A percentile compares a stretch with the other conserved stretches of the same genome.
Conservation (phyloP, 257 asterid species). For the Capsicum baccatum region DNA sequence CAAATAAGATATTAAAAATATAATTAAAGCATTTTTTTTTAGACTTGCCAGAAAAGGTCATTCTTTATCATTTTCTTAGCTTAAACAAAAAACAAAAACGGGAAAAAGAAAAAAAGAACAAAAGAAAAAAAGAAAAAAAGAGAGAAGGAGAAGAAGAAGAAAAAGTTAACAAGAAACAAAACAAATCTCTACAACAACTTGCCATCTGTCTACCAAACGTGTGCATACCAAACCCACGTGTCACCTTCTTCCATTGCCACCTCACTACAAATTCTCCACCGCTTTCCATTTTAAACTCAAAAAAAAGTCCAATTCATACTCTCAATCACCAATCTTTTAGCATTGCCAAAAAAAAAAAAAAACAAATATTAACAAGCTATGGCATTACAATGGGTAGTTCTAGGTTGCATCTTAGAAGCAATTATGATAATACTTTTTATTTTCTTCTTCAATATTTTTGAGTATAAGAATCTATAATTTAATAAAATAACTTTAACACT, state of each 20-base stretch:
- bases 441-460: no score
- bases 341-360: not conserved
- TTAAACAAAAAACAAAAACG: no score
- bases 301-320: not conserved
- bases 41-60: no score
- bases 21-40: no score
- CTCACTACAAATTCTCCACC: not conserved
- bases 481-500: no score
- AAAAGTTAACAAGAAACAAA: not conserved
- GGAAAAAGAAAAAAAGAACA: no score
- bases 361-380: no score
- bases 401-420: conserved; percentile 57
- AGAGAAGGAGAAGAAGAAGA: not conserved
- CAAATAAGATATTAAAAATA: no score
- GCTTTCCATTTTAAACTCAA: not conserved
- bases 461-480: no score
- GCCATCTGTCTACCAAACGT: not conserved
- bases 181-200: not conserved
- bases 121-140: not conserved
- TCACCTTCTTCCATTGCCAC: not conserved
- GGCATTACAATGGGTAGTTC: conserved; percentile 71
- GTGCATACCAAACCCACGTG: not conserved
- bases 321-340: not conserved
- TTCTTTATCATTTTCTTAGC: no score
- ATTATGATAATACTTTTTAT: conserved; percentile 41